Evolutionary conservation across 306 rosid species (phyloP), one percentile per base, ranked within the genome.

Genomic region (Dryas drummondii): DNA sequence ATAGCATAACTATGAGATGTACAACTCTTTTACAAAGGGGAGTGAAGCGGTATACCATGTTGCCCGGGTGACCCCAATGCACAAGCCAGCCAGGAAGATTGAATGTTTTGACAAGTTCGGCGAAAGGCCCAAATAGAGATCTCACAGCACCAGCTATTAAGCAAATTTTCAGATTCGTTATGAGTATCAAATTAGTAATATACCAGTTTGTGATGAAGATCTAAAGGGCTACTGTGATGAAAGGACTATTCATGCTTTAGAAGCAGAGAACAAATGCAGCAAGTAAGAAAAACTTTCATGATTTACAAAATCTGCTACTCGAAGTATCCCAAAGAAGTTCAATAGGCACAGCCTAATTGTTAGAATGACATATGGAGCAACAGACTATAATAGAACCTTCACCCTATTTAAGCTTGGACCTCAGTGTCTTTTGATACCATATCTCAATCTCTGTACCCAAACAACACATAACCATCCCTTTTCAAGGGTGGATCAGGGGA

Each of bases 61-160:
- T 94, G 46, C 87, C 97, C 40, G 90, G 96, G 80, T 94, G 97
- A 78, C 98, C 98, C 97, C 96, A 91, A 79, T 94, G 98, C 71
- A 94, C 89, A 5, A 94, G 93, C 98, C 94, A 94, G 3, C 84
- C 94, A 2, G 93, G 98, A 62, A 94, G 94, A 74, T 77, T 82
- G 78, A 37, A 86, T 16, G 94, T 82, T 67, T 88, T 87, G 50
- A 90, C 86, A 59, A 91, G 80, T 86, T 91, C 94, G 42, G 84
- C 97, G 50, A 91, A 88, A 66, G 98, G 97, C 52, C 70, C 96
- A 73, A 87, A 88, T 4, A 66, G 73, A 49, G 90, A 82, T 53
- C 70, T 84, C 77, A 91, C 82, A 44, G 89, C 72, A 54, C 84
- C 97, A 46, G 82, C 97, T 94, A 88, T 67, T 2, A 68, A 47